Evolutionary conservation across 306 rosid genomes (phyloP), one percentile per base, ranked within the genome.

Genomic region (Benincasa hispida): DNA sequence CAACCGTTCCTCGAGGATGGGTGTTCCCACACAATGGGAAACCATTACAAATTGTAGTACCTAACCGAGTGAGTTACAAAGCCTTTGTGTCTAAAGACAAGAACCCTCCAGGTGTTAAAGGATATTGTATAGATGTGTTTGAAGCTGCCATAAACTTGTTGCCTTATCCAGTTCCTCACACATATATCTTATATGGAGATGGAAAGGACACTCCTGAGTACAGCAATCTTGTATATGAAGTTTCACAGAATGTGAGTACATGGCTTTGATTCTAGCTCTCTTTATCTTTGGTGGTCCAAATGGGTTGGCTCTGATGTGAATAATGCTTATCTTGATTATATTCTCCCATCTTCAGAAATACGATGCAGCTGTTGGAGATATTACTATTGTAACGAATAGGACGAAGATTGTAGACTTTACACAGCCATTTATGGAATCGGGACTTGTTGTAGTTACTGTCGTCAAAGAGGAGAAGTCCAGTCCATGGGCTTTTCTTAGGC

Each of bases 21-120:
- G 91, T 93, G 28, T 93, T 93, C 73, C 98, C 98, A 35, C 86
- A 91, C 86, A 93, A 91, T 75, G 98, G 98, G 17, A 87, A 77
- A 82, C 92, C 93, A 14, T 88, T 93, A n/a, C 86, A 88, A 59
- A 89, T 93, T 72, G 97, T 80, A 18, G 97, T 93, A 55, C 98
- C 97, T 9, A 41, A 91, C 77, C 84, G 98, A 74, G 82, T 89
- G 55, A 80, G 84, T 82, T 93, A 85, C 87, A 25, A 80, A 72
- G 88, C 88, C 9, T 88, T 88, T 85, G 87, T 83, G 56, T n/a
- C 88, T 53, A 93, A 85, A 81, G 90, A 80, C 84, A 88, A 82
- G 22, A 73, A 73, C 34, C 92, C 89, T 48, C 87, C 86, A 6
- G 91, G 97, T 77, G 95, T 82, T n/a, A 86, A 42, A 82, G 98